These are phyloP conservation scores for Zymoseptoria pseudotritici DNA, from an alignment of 2,329 filamentous ascomycete species.

Conservation along the genomic window DNA sequence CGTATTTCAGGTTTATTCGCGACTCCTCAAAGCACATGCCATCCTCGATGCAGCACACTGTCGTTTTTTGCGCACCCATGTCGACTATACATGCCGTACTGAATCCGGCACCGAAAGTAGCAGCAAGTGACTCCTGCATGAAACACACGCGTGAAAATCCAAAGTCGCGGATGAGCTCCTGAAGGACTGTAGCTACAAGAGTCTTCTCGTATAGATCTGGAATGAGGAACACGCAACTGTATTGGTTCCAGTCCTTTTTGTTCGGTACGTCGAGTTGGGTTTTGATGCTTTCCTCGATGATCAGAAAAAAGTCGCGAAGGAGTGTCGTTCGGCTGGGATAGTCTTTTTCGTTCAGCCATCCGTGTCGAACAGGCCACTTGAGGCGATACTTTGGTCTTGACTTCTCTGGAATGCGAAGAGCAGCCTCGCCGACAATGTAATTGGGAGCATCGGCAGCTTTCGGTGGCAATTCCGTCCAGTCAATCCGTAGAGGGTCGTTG, in stretches of 20 bases:
- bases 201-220: slow-evolving; percentile 94
- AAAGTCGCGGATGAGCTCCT: slow-evolving; percentile 81
- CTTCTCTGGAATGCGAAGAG: slow-evolving; percentile 78
- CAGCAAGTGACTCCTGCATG: slow-evolving; percentile 91
- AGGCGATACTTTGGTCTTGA: slow-evolving; percentile 85
- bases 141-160: slow-evolving; percentile 85
- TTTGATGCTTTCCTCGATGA: slow-evolving; percentile 78
- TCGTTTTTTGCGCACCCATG: slow-evolving; percentile 94
- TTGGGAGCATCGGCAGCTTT: slow-evolving; percentile 56
- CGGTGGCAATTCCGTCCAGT: slow-evolving; percentile 79
- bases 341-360: slow-evolving; percentile 84
- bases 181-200: slow-evolving; percentile 77
- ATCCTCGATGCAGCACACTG: slow-evolving; percentile 93
- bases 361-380: slow-evolving; percentile 82
- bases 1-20: slow-evolving; percentile 88
- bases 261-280: slow-evolving; percentile 72
- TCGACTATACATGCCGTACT: slow-evolving; percentile 93
- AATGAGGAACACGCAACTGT: slow-evolving; percentile 94
- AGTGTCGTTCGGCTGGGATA: slow-evolving; percentile 74
- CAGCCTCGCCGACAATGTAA: slow-evolving; percentile 74
- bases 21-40: slow-evolving; percentile 93
- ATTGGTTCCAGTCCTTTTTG: slow-evolving; percentile 77
- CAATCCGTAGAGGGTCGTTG: slow-evolving; percentile 87
- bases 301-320: slow-evolving; percentile 77
- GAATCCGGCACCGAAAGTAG: slow-evolving; percentile 90